Base-by-base conservation (phyloP, 1,284 basidiomycete species). In the Takashimella tepidaria region DNA sequence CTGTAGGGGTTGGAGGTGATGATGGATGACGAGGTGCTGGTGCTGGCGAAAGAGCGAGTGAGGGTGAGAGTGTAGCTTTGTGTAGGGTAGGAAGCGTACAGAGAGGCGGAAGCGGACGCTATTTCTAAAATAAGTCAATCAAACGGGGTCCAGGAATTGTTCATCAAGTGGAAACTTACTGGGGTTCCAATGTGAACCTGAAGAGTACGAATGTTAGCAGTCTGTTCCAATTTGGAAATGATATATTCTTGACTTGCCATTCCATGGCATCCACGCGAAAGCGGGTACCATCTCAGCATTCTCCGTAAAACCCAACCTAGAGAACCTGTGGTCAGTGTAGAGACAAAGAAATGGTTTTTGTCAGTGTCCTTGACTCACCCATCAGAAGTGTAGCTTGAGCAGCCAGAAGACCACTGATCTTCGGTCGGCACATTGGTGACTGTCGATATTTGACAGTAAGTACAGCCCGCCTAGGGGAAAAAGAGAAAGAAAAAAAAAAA, bases 391-490 rank as follows among this genome's bases (percentile, higher is more conserved):
- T 41, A 25, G 25, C 4, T 50, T 3, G 40, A 40, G 26, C 55
- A 57, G 2, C 10, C 21, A 26, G 26, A 13, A 10, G 12, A 43
- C 51, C 51, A 57, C 4, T 27, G 13, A 4, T 20, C 16, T 41
- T 57, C 55, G 16, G 10, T 16, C 20, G 31, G 31, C 51, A 51
- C 53, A 20, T 4, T 45, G 12, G 25, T 43, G 5, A 23, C 19
- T 13, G 45, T 25, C n/a, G 53, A 47, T 23, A 52, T 41, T 40
- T 66, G 63, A 50, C 63, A 66, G 22, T 46, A 55, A 13, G 60
- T 58, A 46, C 63, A 66, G 37, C 52, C 62, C 5, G 63, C 57
- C 63, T 65, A 24, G 20, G 37, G n/a, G 20, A 21, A 22, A 43
- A 41, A 41, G 8, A 8, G 11, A 5, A 6, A n/a, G n/a, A 19